Percentiles rank a stretch among this genome's conserved stretches.
Evolutionary conservation across 768 basidiomycete species (phyloP).

Genomic region (Flagelloscypha sp.): DNA sequence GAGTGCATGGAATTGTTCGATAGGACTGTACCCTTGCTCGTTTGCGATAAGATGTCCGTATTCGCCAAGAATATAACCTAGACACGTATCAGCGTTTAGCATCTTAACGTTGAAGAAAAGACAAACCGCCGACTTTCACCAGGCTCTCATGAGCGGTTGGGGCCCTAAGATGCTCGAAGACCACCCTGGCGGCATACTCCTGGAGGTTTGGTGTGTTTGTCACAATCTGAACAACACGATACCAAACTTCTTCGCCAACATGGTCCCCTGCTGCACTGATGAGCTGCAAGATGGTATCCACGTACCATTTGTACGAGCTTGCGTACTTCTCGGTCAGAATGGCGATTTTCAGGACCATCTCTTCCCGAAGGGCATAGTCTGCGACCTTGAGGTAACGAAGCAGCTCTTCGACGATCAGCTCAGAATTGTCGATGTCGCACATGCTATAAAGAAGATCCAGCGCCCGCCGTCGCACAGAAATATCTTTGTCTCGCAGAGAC

Average conservation of each 20-base stretch:
- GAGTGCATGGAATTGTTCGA: conserved; percentile 87
- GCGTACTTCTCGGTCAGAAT: conserved; percentile 99
- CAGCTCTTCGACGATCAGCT: conserved; percentile 91
- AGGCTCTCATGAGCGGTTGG: conserved; percentile 87
- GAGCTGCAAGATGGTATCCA: conserved; percentile 93
- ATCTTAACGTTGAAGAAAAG: background rate
- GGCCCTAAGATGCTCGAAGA: conserved; percentile 81
- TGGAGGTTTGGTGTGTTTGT: conserved; percentile 98
- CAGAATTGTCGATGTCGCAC: conserved; percentile 97
- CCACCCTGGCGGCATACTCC: conserved; percentile 88
- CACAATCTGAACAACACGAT: conserved; percentile 96
- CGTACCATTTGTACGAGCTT: conserved; percentile 96
- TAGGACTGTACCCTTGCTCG: conserved; percentile 85
- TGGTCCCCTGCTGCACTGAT: conserved; percentile 97
- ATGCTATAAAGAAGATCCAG: conserved; percentile 97
- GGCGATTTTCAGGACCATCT: conserved; percentile 98
- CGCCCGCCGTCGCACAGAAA: conserved; percentile 89
- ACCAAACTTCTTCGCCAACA: conserved; percentile 99
- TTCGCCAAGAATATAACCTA: conserved; percentile 94
- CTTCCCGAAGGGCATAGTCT: conserved; percentile 92
- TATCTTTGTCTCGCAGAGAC: conserved; percentile 93
- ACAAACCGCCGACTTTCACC: conserved; percentile 89
- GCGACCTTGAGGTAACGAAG: conserved; percentile 92
- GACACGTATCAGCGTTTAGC: background rate
- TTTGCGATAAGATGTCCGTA: conserved; percentile 98